Base-by-base conservation (phyloP, 2,329 filamentous ascomycete species). In the Talaromyces funiculosus region DNA sequence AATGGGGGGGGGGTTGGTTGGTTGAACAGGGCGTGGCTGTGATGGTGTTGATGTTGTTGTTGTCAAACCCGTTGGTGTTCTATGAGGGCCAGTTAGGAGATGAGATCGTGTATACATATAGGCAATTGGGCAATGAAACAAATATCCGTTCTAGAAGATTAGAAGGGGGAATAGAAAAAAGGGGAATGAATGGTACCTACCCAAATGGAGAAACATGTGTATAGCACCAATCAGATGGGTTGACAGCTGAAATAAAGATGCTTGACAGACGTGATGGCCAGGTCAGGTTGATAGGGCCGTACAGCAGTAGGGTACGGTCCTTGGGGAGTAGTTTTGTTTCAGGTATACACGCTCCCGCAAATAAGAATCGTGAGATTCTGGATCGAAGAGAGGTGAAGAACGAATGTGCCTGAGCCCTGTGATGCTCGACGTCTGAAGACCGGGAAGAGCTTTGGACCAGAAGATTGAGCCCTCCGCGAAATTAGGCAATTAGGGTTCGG, bases 1-100 rank as follows among this genome's bases (percentile, higher is more conserved):
- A 33, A 51, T 51, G 22, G 47, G 45, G 26, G 18, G 22, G 47
- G 45, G 26, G 18, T 31, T 18, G 26, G 26, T 20, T 33, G 45
- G 47, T 33, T 51, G 47, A 33, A 51, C 47, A 22, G n/a, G 47
- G 29, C 47, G 47, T 51, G 47, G 47, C 47, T 51, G 47, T 51
- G 29, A 22, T 33, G 47, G 3, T 20, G 45, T 12, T 29, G 24
- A 26, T n/a, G n/a, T 49, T 49, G 45, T 49, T 49, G 45, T 20
- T 18, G 18, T 10, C 16, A 31, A 49, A 20, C 26, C 26, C 20
- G 47, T 35, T 35, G 29, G n/a, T 24, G 42, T 26, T 16, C 12
- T 33, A 31, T 20, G 26, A 31, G 24, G 26, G n/a, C 47, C 47
- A 51, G 47, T 51, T 20, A 51, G 47, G 24, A 49, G 24, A 31